Evolutionary conservation across 2,329 filamentous ascomycete genomes (phyloP).

Genomic region (Colletotrichum horii): DNA sequence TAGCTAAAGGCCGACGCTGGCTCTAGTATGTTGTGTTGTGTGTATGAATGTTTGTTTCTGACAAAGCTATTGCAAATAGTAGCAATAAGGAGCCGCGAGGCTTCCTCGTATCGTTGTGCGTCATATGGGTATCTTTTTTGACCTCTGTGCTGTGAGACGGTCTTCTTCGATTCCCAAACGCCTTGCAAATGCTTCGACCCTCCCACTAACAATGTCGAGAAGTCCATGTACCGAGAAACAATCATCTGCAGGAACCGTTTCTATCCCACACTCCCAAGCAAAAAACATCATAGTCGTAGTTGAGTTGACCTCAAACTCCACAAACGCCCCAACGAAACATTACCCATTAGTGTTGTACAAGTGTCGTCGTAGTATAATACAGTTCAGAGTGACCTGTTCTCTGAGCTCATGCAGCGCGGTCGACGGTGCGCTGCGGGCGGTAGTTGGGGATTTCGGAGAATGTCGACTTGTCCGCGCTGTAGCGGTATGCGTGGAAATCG

Average conservation of each 20-base stretch:
- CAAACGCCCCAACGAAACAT: not conserved
- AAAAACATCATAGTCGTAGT: conserved; percentile 14
- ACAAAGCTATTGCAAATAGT: conserved; percentile 11
- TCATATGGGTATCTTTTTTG: conserved; percentile 18
- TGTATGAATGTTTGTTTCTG: not conserved
- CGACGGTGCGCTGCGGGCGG: conserved; percentile 67
- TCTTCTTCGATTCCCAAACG: conserved; percentile 22
- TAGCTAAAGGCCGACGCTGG: not conserved
- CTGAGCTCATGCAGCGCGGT: conserved; percentile 37
- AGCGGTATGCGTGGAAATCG: conserved; percentile 94
- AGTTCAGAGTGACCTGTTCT: not conserved
- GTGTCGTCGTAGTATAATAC: conserved; percentile 11
- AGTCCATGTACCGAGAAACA: not conserved
- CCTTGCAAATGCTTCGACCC: conserved; percentile 17
- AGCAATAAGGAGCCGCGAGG: not conserved
- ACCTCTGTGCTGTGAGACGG: conserved; percentile 9
- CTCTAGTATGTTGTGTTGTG: not conserved
- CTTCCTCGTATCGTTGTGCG: not conserved
- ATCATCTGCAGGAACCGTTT: not conserved
- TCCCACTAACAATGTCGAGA: not conserved
- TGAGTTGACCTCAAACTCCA: conserved; percentile 9
- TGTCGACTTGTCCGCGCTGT: conserved; percentile 77
- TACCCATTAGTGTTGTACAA: conserved; percentile 18
- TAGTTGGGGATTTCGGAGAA: conserved; percentile 90
- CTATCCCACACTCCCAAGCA: not conserved